Conservation (phyloP, 208 protist species). For the Leishmania turanica region DNA sequence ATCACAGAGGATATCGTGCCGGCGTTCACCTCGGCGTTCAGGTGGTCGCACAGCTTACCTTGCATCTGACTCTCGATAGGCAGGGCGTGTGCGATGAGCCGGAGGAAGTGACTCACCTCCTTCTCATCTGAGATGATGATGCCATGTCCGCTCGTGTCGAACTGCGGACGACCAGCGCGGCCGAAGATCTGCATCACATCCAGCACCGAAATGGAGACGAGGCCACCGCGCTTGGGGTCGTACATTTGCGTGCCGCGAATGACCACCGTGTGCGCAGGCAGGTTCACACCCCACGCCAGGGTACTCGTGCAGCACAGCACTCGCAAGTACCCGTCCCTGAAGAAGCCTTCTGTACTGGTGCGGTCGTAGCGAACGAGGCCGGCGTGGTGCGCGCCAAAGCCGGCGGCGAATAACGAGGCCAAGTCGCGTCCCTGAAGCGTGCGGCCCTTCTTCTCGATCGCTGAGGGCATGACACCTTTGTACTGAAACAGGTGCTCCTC, state of each 20-base stretch:
- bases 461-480: conserved; percentile 45
- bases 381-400: conserved; percentile 97
- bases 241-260: conserved; percentile 98
- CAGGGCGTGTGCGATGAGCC: conserved; percentile 92
- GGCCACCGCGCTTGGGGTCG: conserved; percentile 94
- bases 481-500: conserved; percentile 71
- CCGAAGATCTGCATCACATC: conserved; percentile 99
- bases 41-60: conserved; percentile 95
- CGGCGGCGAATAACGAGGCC: conserved; percentile 80
- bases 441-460: conserved; percentile 48
- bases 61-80: conserved; percentile 98
- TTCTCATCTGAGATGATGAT: conserved; percentile 98
- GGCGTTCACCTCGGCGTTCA: conserved; percentile 98
- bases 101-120: conserved; percentile 96
- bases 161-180: conserved; percentile 99
- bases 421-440: conserved; percentile 90
- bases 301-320: conserved; percentile 99
- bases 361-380: conserved; percentile 96
- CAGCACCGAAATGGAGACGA: conserved; percentile 97
- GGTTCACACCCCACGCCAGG: conserved; percentile 99
- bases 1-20: conserved; percentile 97
- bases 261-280: conserved; percentile 99
- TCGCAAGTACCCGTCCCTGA: conserved; percentile 93
- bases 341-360: conserved; percentile 95
- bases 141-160: conserved; percentile 97